Evolutionary conservation across 805 yeast species (phyloP), one percentile per base, ranked within the genome.

Genomic region (Candida oleophila): DNA sequence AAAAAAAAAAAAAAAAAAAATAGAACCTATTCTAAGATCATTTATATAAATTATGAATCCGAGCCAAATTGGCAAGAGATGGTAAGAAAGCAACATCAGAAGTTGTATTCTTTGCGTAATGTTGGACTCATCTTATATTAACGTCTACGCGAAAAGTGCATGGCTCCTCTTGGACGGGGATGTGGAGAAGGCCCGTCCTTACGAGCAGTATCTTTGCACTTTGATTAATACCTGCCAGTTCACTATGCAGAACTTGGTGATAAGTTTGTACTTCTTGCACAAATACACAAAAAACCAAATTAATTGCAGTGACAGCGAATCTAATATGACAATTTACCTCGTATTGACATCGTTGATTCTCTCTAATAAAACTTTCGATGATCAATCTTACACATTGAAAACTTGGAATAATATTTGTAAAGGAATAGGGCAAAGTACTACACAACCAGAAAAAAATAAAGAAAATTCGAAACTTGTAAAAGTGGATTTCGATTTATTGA

Each of bases 361-460:
- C 21, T 56, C 69, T 25, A 67, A 77, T 57, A 77, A 77, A 56
- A 61, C 73, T 19, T 66, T 61, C 48, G 78, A 77, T 55, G 82
- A 77, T 52, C 78, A 73, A 43, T 69, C 75, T 37, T 77, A 75
- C 49, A 75, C 81, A 2, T 62, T 74, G 53, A 76, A 76, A 51
- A 77, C 82, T 20, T 74, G 82, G 82, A 61, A 74, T 9, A 60
- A 54, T 48, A 53, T 61, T 11, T 50, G 54, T 18, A 48, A 49
- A 12, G 55, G 48, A 42, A 55, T 55, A 28, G 46, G 43, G 44
- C 47, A 46, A 22, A 46, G 51, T 22, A 38, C 39, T 36, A 16
- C 43, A 21, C 7, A 20, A 16, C 7, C 15, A 12, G 36, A 12
- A 4, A 15, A 12, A 7, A 8, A 7, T 33, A 14, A 15, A 12